Percentiles rank a stretch among this genome's conserved stretches.
phyloP scores from a whole-genome alignment of 1,139 yeast species.

The Yamadazyma dendronema region DNA sequence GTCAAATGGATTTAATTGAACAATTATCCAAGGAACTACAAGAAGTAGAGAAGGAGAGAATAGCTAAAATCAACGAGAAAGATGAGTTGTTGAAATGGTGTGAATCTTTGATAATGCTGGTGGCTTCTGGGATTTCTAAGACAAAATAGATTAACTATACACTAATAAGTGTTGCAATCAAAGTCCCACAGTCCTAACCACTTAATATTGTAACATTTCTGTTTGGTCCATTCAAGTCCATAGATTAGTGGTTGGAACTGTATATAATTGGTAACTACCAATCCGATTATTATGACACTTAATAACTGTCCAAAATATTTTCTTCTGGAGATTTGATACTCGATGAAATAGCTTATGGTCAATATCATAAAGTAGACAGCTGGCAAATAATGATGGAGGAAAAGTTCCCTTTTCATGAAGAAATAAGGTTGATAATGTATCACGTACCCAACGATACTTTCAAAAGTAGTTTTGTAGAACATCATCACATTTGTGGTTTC shows the following conservation, averaged over 20 bases:
- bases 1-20: constrained; percentile 65
- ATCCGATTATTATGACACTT: constrained; percentile 14
- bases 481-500: constrained; percentile 14
- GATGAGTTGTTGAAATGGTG: constrained; percentile 64
- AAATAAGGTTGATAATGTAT: constrained; percentile 38
- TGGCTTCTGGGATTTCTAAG: constrained; percentile 55
- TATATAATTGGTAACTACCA: constrained; percentile 18
- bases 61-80: constrained; percentile 60
- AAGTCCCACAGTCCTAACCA: constrained; percentile 40
- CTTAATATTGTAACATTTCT: constrained; percentile 24
- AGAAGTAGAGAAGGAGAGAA: constrained; percentile 59
- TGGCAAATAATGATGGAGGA: constrained; percentile 41
- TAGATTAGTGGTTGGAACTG: constrained; percentile 32
- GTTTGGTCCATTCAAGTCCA: constrained; percentile 33
- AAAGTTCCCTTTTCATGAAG: constrained; percentile 30
- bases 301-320: constrained; percentile 19
- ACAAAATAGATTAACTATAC: constrained; percentile 22
- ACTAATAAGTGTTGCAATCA: constrained; percentile 25
- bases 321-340: constrained; percentile 26
- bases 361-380: constrained; percentile 36
- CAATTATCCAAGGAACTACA: constrained; percentile 64
- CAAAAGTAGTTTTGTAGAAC: constrained; percentile 26
- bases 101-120: constrained; percentile 63
- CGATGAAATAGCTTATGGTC: constrained; percentile 29
- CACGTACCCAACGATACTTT: constrained; percentile 32